Evolutionary conservation across 1,284 basidiomycete species (phyloP), one percentile per base, ranked within the genome.

Genomic region (Leccinum griseonigrum): DNA sequence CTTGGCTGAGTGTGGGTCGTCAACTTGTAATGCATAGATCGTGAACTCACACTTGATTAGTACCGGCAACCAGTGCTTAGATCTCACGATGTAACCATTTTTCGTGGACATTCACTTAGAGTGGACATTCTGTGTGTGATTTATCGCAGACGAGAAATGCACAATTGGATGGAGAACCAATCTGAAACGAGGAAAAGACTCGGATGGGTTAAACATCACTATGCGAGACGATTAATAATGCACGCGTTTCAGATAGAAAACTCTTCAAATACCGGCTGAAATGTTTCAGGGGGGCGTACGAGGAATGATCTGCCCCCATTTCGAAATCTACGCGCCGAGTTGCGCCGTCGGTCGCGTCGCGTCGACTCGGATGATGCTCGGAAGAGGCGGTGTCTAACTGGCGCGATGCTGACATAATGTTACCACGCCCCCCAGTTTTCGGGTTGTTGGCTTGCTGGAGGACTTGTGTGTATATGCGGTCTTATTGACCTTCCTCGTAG

Each of bases 361-460:
- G 52, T 55, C 40, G 11, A 48, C 22, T 26, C 22, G 22, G 22
- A 26, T 26, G 22, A 26, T 26, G 22, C 22, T 26, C 3, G 16
- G 32, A 11, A 29, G 58, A 40, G 51, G 57, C 57, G 54, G 34
- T 52, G 51, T 29, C 51, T n/a, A 18, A 26, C 28, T 11, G 52
- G 52, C 29, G 52, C n/a, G 52, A 28, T 60, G 71, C 71, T 76
- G 73, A 76, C 64, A 57, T 76, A 76, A 76, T 62, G 22, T 69
- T 76, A 65, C 69, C 74, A 73, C 71, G 71, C 22, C 69, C 57
- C 48, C 58, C 66, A 74, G 63, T 75, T 73, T 76, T 75, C 71
- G 60, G 67, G 71, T 65, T 66, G 68, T 73, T 66, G 66, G 69
- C 63, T 68, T 72, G 72, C 64, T 61, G 64, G 40, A 74, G 57